Evolutionary conservation across 768 basidiomycete genomes (phyloP).

Genomic region (Daedaleopsis sinensis): DNA sequence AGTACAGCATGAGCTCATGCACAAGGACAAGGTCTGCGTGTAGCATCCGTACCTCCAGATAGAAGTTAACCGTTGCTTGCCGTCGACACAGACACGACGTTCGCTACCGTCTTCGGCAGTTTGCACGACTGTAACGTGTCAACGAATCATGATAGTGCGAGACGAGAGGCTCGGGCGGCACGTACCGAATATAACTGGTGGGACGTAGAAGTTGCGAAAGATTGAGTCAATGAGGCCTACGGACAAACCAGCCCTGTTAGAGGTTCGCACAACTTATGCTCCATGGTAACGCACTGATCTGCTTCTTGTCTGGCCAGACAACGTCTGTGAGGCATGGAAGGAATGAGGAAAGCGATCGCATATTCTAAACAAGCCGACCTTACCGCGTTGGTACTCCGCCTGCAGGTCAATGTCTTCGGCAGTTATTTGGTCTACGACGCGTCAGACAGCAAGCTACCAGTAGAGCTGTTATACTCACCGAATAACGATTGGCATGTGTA

Average conservation of each 20-base stretch:
- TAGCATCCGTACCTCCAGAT: constrained; percentile 56
- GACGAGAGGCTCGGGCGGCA: not conserved
- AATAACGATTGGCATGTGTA: constrained; percentile 38
- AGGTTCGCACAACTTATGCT: not conserved
- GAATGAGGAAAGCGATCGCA: not conserved
- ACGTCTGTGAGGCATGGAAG: constrained; percentile 49
- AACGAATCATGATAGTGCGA: not conserved
- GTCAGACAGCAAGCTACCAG: not conserved
- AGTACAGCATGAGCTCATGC: too few relatives aligned
- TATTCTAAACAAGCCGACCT: constrained; percentile 3
- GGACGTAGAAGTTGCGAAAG: constrained; percentile 79
- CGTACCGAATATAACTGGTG: constrained; percentile 78
- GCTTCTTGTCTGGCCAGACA: constrained; percentile 80
- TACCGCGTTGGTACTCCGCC: constrained; percentile 80
- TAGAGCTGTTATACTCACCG: constrained; percentile 24
- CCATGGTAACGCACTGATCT: constrained; percentile 42
- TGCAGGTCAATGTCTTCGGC: constrained; percentile 68
- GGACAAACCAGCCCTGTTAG: not conserved
- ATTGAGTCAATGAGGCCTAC: constrained; percentile 73
- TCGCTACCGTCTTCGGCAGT: constrained; percentile 64
- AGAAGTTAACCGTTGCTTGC: constrained; percentile 80
- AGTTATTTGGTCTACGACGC: constrained; percentile 59
- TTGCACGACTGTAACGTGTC: constrained; percentile 45
- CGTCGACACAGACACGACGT: constrained; percentile 72
- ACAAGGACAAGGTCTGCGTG: too few relatives aligned